phyloP scores from a whole-genome alignment of 805 yeast genomes.

The Nakazawaea wyomingensis region DNA sequence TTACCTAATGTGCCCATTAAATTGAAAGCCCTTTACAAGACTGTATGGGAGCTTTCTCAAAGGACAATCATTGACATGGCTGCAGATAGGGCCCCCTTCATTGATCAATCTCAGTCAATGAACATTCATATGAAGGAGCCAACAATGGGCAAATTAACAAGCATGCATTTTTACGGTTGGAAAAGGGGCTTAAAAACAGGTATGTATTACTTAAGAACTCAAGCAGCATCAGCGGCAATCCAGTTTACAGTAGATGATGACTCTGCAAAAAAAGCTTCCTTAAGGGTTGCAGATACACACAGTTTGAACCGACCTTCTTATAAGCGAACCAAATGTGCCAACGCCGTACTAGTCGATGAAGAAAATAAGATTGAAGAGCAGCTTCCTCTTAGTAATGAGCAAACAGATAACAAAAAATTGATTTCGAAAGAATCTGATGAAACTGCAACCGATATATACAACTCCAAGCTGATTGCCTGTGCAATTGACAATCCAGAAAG shows the following conservation, averaged over 20 bases:
- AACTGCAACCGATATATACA: slow-evolving; percentile 63
- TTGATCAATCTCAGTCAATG: slow-evolving; percentile 91
- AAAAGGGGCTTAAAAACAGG: slow-evolving; percentile 98
- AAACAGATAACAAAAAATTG: not conserved
- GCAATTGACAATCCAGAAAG: slow-evolving; percentile 96
- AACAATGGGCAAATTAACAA: slow-evolving; percentile 95
- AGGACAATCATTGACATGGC: slow-evolving; percentile 58
- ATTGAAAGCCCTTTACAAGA: slow-evolving; percentile 49
- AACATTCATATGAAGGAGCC: slow-evolving; percentile 90
- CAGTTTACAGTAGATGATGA: slow-evolving; percentile 79
- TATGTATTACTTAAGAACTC: slow-evolving; percentile 97
- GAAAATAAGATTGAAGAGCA: no score
- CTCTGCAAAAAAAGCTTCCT: slow-evolving; percentile 26
- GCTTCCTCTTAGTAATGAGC: not conserved
- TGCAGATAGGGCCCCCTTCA: slow-evolving; percentile 73
- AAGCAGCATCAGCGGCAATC: slow-evolving; percentile 97
- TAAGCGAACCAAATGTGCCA: not conserved
- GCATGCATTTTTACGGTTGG: slow-evolving; percentile 99
- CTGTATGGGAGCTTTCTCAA: slow-evolving; percentile 61
- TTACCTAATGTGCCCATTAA: slow-evolving; percentile 51
- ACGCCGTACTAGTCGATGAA: no score
- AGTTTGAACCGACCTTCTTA: slow-evolving; percentile 19
- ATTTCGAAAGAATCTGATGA: not conserved
- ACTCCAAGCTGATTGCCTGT: slow-evolving; percentile 92
- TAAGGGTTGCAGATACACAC: slow-evolving; percentile 23